Evolutionary conservation across 169 alveolate species (phyloP).

Genomic region (Plasmodium knowlesi): DNA sequence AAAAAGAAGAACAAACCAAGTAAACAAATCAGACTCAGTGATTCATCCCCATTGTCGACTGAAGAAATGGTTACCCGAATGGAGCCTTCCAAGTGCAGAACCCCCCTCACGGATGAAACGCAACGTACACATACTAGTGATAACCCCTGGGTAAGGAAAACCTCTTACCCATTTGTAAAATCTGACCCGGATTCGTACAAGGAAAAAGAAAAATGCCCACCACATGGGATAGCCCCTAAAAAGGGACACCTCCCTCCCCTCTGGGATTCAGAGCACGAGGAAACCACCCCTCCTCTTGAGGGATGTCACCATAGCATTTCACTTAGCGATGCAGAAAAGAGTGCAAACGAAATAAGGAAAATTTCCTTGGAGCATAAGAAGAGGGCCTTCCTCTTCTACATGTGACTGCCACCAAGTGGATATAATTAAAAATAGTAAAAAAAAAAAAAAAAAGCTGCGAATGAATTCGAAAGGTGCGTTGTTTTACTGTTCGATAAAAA

Average conservation of each 20-base stretch:
- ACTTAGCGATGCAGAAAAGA: slow-evolving; percentile 9
- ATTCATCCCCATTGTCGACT: background rate
- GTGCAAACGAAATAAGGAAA: slow-evolving; percentile 16
- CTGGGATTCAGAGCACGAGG: background rate
- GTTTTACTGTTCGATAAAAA: background rate
- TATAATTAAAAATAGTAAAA: no score
- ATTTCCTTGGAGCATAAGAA: slow-evolving; percentile 22
- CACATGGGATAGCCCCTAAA: background rate
- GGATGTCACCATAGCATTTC: background rate
- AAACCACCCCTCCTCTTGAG: background rate
- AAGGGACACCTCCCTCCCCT: background rate
- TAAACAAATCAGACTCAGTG: background rate
- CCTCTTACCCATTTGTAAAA: background rate
- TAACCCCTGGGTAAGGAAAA: background rate
- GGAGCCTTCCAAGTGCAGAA: background rate
- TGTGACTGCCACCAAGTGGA: background rate
- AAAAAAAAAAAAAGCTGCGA: background rate
- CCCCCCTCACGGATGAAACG: background rate
- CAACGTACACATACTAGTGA: background rate
- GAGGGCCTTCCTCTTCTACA: slow-evolving; percentile 43
- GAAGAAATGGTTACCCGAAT: background rate
- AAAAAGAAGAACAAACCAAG: background rate
- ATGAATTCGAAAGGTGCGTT: background rate
- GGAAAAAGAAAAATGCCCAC: background rate
- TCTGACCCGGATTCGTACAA: background rate